Conservation (phyloP, 2,329 filamentous ascomycete species). For the Fusarium sp. region DNA sequence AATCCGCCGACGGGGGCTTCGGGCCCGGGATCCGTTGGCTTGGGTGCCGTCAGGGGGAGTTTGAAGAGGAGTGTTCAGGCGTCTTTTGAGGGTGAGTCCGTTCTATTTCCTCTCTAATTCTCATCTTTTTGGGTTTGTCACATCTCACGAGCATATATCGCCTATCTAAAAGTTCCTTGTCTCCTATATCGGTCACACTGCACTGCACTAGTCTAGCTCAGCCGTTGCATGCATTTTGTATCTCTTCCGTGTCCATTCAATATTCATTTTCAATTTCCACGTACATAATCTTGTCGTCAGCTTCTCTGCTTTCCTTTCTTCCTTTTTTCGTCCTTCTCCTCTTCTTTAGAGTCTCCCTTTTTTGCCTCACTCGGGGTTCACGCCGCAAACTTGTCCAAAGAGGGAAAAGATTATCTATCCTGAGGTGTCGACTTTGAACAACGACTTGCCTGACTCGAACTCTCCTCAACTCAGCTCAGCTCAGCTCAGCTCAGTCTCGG, state of each 20-base stretch:
- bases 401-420: conserved; percentile 31
- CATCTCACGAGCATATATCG: conserved; percentile 12
- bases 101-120: neutral
- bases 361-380: conserved; percentile 4
- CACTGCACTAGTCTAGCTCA: neutral
- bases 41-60: conserved; percentile 49
- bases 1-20: conserved; percentile 63
- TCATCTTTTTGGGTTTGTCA: neutral
- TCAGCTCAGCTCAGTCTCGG: neutral
- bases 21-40: conserved; percentile 59
- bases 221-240: neutral
- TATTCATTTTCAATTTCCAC: conserved; percentile 4
- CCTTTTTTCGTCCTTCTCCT: neutral
- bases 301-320: neutral
- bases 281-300: neutral
- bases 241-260: conserved; percentile 2
- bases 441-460: conserved; percentile 24
- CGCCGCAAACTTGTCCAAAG: conserved; percentile 17
- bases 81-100: conserved; percentile 66
- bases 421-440: conserved; percentile 33
- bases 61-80: conserved; percentile 70
- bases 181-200: conserved; percentile 5
- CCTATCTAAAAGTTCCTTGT: conserved; percentile 20
- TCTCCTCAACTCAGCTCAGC: neutral
- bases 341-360: neutral